These are phyloP conservation scores for Lachnum nothofagi DNA, from an alignment of 2,329 filamentous ascomycete genomes.

Conservation along the genomic window DNA sequence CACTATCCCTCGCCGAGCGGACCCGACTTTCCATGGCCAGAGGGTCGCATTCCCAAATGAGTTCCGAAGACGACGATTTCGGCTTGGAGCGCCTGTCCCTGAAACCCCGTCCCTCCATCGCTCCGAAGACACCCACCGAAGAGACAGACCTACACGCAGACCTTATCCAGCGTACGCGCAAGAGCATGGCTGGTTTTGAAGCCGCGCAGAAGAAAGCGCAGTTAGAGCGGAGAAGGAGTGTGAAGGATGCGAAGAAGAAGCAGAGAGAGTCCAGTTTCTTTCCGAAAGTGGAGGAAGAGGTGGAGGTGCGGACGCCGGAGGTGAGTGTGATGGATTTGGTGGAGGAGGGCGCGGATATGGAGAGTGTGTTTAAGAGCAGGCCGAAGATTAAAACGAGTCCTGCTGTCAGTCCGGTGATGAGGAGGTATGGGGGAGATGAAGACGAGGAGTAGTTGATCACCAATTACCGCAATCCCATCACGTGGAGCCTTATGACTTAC, in stretches of 20 bases:
- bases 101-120: conserved; percentile 18
- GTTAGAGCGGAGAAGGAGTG: conserved; percentile 48
- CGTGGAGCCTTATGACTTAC: no score
- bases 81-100: conserved; percentile 27
- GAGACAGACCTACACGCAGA: conserved; percentile 24
- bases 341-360: conserved; percentile 59
- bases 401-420: conserved; percentile 26
- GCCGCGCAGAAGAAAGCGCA: conserved; percentile 57
- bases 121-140: conserved; percentile 5
- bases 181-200: conserved; percentile 59
- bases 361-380: conserved; percentile 77
- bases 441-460: no score
- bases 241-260: conserved; percentile 40
- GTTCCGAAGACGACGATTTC: conserved; percentile 25
- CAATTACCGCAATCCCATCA: no score
- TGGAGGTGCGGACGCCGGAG: conserved; percentile 32
- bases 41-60: conserved; percentile 39
- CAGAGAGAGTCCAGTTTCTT: conserved; percentile 43
- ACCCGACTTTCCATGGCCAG: conserved; percentile 76
- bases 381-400: conserved; percentile 78
- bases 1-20: conserved; percentile 66
- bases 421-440: no score
- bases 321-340: conserved; percentile 47
- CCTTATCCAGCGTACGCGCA: conserved; percentile 52
- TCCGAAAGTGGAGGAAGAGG: conserved; percentile 43